phyloP scores from a whole-genome alignment of 1,139 yeast species.

The Geotrichum carabidarum region DNA sequence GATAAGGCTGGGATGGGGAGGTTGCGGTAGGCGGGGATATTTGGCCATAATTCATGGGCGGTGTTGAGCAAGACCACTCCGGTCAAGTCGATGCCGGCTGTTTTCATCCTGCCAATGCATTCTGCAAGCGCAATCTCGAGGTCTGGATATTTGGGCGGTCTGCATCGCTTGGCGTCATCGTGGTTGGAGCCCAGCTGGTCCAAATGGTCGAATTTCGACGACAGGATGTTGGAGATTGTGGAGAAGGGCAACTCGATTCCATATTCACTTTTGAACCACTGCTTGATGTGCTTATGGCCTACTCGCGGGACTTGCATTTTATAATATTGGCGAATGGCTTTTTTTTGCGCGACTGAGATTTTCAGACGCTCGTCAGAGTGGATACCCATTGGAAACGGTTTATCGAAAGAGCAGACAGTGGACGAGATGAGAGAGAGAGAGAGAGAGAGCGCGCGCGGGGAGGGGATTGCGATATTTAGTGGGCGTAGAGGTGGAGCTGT shows the following conservation, averaged over 20 bases:
- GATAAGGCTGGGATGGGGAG: conserved; percentile 16
- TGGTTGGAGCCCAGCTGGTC: conserved; percentile 19
- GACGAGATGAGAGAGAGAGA: neutral
- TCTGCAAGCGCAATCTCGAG: conserved; percentile 19
- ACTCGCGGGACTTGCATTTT: conserved; percentile 13
- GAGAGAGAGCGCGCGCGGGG: neutral
- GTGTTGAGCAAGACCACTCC: conserved; percentile 17
- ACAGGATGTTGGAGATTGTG: conserved; percentile 21
- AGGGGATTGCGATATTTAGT: neutral
- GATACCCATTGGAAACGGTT: conserved; percentile 11
- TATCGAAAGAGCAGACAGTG: neutral
- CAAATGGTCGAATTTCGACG: conserved; percentile 20
- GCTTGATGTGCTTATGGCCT: conserved; percentile 18
- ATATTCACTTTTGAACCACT: conserved; percentile 19
- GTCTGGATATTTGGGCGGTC: conserved; percentile 21
- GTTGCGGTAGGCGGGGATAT: conserved; percentile 17
- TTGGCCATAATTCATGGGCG: conserved; percentile 19
- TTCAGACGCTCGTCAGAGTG: conserved; percentile 20
- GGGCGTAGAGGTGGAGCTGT: neutral
- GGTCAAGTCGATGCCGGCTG: conserved; percentile 18
- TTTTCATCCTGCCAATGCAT: conserved; percentile 14
- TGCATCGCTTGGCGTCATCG: conserved; percentile 19
- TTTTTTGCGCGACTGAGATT: conserved; percentile 20
- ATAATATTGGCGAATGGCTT: conserved; percentile 19
- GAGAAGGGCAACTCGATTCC: conserved; percentile 18